Evolutionary conservation across 2,329 filamentous ascomycete genomes (phyloP).

Genomic region (Talaromyces albobiverticillius): DNA sequence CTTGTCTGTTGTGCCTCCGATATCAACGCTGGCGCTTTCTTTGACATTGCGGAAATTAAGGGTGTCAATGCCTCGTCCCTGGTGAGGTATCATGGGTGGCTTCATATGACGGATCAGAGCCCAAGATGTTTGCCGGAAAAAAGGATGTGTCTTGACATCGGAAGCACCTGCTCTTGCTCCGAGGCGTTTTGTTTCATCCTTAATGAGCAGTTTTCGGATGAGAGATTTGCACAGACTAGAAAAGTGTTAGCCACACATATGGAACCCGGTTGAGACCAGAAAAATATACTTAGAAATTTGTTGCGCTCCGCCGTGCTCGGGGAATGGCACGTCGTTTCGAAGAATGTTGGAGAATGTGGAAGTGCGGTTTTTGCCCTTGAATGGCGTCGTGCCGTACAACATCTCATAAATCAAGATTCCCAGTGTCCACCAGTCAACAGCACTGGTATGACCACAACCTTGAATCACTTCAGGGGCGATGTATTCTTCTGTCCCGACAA

Average conservation of each 20-base stretch:
- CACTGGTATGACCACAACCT: constrained; percentile 95
- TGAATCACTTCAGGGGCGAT: constrained; percentile 99
- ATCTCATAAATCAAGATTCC: constrained; percentile 98
- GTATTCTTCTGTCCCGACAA: constrained; percentile 97
- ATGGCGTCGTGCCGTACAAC: constrained; percentile 96
- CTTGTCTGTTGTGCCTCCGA: constrained; percentile 40
- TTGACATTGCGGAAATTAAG: constrained; percentile 98
- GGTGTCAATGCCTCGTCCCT: constrained; percentile 86
- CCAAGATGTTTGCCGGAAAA: constrained; percentile 96
- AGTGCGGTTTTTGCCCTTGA: constrained; percentile 99
- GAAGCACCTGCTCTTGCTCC: constrained; percentile 93
- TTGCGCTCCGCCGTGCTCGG: constrained; percentile 77
- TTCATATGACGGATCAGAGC: constrained; percentile 96
- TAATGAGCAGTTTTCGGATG: constrained; percentile 94
- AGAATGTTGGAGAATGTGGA: constrained; percentile 97
- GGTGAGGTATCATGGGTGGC: constrained; percentile 90
- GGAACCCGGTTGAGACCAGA: not conserved
- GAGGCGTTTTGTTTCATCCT: constrained; percentile 90
- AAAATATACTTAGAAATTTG: constrained; percentile 83
- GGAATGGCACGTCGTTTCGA: constrained; percentile 92
- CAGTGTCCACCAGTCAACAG: constrained; percentile 98
- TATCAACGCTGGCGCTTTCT: constrained; percentile 90
- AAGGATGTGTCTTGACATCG: constrained; percentile 92
- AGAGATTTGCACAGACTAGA: constrained; percentile 88
- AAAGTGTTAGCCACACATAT: not conserved